Evolutionary conservation across 75 land plant genomes (phyloP).

Genomic region (Cryptomeria japonica): DNA sequence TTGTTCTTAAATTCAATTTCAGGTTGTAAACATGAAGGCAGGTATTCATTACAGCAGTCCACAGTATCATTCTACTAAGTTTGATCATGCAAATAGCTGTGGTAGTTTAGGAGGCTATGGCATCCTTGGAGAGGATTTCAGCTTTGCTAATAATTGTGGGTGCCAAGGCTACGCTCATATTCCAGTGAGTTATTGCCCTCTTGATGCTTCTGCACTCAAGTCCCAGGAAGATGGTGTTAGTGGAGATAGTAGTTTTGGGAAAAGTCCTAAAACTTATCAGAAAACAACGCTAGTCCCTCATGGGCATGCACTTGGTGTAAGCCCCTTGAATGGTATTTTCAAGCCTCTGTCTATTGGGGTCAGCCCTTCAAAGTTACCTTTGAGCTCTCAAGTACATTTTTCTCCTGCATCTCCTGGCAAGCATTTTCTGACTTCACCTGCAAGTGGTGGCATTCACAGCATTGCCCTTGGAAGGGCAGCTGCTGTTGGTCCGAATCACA

Average conservation of each 20-base stretch:
- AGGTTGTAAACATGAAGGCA: constrained; percentile 52
- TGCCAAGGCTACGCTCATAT: constrained; percentile 58
- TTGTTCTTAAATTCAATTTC: constrained; percentile 12
- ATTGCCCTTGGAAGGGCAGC: constrained; percentile 54
- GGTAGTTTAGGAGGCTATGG: constrained; percentile 83
- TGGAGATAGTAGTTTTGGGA: constrained; percentile 39
- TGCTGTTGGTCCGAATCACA: constrained; percentile 42
- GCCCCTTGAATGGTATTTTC: constrained; percentile 55
- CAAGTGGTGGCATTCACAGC: constrained; percentile 43
- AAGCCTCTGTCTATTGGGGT: constrained; percentile 69
- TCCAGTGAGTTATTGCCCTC: constrained; percentile 38
- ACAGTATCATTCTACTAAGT: constrained; percentile 48
- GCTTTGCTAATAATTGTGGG: constrained; percentile 69
- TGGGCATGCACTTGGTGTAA: constrained; percentile 59
- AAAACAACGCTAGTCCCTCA: constrained; percentile 36
- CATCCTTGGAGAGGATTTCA: constrained; percentile 61
- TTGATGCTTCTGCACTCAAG: constrained; percentile 47
- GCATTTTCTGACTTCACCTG: constrained; percentile 67
- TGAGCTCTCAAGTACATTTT: constrained; percentile 53
- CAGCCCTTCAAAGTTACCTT: constrained; percentile 81
- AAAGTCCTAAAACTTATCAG: constrained; percentile 58
- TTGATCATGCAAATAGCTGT: constrained; percentile 58
- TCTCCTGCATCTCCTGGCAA: constrained; percentile 65
- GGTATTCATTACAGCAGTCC: constrained; percentile 33
- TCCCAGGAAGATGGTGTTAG: constrained; percentile 33